Base-by-base conservation (phyloP, 768 basidiomycete species). In the Pleurotus pulmonarius region DNA sequence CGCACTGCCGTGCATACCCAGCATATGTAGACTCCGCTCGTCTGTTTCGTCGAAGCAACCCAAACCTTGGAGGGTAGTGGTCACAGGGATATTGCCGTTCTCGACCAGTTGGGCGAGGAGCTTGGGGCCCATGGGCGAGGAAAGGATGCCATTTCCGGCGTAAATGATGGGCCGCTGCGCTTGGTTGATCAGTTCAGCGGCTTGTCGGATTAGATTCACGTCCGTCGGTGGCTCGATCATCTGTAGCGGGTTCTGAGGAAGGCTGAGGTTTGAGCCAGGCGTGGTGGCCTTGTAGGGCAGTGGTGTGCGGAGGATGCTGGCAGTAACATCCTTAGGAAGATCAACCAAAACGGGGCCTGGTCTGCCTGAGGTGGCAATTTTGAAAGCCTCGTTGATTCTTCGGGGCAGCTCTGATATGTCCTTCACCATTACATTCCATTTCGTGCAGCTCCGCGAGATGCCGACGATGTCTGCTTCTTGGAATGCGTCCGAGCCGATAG, bases 371-470 rank as follows among this genome's bases (percentile, higher is more conserved):
- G 93, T 95, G 12, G 97, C 97, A 61, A 99, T 98, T 72, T 98
- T 97, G 84, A 99, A 98, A 0, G 97, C 97, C 71, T 99, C 97
- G 68, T 98, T 98, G 68, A 98, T 96, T 57, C 97, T 82, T 43
- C 96, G 78, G 12, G 97, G 97, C 2, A 98, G 81, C 71, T 98
- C 97, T 11, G 90, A 71, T 58, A 98, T 92, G 67, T 95, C 95
- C 73, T 98, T 98, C 51, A 98, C 92, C 94, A 98, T 96, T 59
- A 99, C 96, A 68, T 99, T 98, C 97, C 97, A 98, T 70, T 98
- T 99, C 22, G 97, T 98, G 76, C 97, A 99, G 64, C 88, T 87
- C 49, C 96, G 81, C 26, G 95, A 97, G 71, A 98, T 99, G 48
- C 97, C 97, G 56, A 99, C 80, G 49, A 98, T 74, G 69, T 99